Evolutionary conservation across 2,329 filamentous ascomycete species (phyloP).

Genomic region (Penicillium sp.): DNA sequence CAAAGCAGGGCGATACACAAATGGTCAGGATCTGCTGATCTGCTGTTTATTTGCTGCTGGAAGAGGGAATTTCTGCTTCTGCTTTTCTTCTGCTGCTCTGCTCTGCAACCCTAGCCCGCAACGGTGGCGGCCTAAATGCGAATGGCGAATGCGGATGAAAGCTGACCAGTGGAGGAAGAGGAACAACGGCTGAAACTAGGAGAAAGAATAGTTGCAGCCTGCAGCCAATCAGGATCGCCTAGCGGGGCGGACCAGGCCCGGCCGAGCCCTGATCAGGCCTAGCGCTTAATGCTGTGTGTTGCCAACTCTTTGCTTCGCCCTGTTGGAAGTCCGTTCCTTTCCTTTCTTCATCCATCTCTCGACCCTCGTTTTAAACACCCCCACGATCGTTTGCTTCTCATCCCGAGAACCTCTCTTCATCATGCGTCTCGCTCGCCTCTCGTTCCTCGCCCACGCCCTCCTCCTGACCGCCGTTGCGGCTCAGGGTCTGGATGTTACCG

Average conservation of each 20-base stretch:
- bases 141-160: background rate
- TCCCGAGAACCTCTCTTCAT: conserved; percentile 16
- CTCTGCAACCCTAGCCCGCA: background rate
- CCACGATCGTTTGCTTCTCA: conserved; percentile 12
- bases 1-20: background rate
- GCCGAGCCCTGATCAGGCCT: too few relatives aligned
- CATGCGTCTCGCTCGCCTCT: conserved; percentile 38
- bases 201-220: too few relatives aligned
- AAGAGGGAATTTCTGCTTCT: too few relatives aligned
- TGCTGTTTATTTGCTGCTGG: too few relatives aligned
- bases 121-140: conserved; percentile 11
- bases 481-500: conserved; percentile 29
- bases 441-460: conserved; percentile 38
- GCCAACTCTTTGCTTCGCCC: conserved; percentile 2
- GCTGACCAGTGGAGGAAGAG: background rate
- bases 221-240: too few relatives aligned
- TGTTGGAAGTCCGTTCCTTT: too few relatives aligned
- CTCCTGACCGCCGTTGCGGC: conserved; percentile 38
- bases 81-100: too few relatives aligned
- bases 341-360: conserved; percentile 10
- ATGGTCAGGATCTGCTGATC: background rate
- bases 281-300: conserved; percentile 17
- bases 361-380: conserved; percentile 6
- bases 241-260: too few relatives aligned
- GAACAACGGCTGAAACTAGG: conserved; percentile 17